phyloP scores from a whole-genome alignment of 345 rosid species.

The Pugionium cornutum region DNA sequence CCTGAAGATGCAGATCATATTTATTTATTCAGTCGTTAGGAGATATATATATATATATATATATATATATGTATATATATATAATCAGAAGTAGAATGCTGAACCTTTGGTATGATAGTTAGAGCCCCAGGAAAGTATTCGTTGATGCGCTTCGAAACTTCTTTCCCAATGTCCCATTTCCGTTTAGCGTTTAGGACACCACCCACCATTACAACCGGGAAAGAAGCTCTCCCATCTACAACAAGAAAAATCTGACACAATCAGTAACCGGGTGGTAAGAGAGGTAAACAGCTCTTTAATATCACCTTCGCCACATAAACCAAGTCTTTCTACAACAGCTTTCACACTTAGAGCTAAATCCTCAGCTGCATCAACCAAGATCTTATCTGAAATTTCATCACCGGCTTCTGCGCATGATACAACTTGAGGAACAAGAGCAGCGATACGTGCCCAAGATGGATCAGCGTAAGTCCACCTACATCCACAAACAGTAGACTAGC shows the following conservation, averaged over 20 bases:
- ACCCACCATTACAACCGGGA: conserved; percentile 65
- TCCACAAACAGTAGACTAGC: conserved; percentile 16
- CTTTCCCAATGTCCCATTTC: conserved; percentile 58
- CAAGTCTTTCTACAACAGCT: conserved; percentile 61
- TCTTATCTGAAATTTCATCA: conserved; percentile 54
- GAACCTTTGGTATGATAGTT: conserved; percentile 57
- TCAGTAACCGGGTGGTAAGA: neutral
- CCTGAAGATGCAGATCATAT: conserved; percentile 40
- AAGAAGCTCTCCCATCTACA: conserved; percentile 50
- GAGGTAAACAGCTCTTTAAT: neutral
- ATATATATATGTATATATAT: neutral
- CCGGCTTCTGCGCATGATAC: conserved; percentile 61
- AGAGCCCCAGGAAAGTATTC: conserved; percentile 47
- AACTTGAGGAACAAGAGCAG: conserved; percentile 61
- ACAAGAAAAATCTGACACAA: conserved; percentile 1
- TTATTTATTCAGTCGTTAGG: neutral
- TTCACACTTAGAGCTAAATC: conserved; percentile 59
- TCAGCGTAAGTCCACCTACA: conserved; percentile 65
- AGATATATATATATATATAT: neutral
- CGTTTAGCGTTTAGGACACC: conserved; percentile 58
- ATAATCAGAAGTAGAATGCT: conserved; percentile 1
- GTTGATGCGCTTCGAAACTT: conserved; percentile 51
- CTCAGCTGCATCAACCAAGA: conserved; percentile 51
- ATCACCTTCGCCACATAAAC: conserved; percentile 57
- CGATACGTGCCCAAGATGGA: conserved; percentile 67